These are phyloP conservation scores for Fraxinus greggii DNA, from an alignment of 305 asterid genomes.

Conservation along the genomic window DNA sequence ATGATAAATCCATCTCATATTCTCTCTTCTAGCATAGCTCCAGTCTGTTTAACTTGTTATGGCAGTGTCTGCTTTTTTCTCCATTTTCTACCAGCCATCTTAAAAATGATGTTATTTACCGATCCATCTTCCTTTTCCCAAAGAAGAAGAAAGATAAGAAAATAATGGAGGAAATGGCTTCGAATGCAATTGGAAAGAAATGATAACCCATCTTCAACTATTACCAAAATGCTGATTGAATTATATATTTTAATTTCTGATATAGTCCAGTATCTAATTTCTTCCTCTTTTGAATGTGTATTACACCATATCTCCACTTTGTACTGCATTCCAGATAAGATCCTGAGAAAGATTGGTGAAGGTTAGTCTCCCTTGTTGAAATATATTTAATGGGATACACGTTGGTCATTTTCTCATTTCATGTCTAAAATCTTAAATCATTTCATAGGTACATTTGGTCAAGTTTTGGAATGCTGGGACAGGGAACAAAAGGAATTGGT, in stretches of 20 bases:
- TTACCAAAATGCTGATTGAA: slow-evolving; percentile 18
- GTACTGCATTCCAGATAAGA: slow-evolving; percentile 56
- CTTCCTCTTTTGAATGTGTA: slow-evolving; percentile 1
- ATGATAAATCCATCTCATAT: background rate
- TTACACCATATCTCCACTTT: background rate
- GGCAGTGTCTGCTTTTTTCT: background rate
- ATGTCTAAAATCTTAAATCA: background rate
- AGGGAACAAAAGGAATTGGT: slow-evolving; percentile 80
- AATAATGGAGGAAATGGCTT: background rate
- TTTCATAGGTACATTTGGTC: slow-evolving; percentile 75
- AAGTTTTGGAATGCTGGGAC: slow-evolving; percentile 93
- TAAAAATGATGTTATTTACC: background rate
- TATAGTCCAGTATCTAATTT: background rate
- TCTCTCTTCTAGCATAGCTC: background rate
- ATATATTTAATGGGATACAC: background rate
- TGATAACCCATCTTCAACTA: slow-evolving; percentile 43
- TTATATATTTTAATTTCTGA: slow-evolving; percentile 10
- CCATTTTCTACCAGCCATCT: background rate
- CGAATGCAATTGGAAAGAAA: background rate
- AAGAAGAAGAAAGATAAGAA: background rate
- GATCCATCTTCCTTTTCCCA: background rate
- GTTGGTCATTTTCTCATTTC: background rate
- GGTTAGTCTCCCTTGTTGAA: slow-evolving; percentile 29
- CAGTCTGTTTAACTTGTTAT: background rate
- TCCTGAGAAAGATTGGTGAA: slow-evolving; percentile 92